A percentile compares a stretch with the other conserved stretches of the same genome.
Conservation (phyloP, 208 protist genomes). For the Kentomonas sorsogonicus region DNA sequence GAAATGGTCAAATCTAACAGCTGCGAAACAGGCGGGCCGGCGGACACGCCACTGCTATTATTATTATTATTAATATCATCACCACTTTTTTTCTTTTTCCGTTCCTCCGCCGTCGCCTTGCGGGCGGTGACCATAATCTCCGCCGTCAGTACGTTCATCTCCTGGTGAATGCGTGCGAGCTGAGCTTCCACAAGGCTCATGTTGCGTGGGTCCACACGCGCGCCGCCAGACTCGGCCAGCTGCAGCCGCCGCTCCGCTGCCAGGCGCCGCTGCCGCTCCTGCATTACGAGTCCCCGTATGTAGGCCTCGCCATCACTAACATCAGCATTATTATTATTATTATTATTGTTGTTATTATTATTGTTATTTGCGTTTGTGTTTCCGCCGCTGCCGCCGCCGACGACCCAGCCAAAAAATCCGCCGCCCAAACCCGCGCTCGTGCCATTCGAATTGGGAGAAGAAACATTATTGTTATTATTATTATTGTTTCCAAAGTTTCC, state of each 20-base stretch:
- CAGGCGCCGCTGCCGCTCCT: conserved; percentile 44
- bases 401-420: too few species aligned
- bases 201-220: conserved; percentile 40
- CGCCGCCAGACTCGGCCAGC: conserved; percentile 33
- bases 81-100: too few species aligned
- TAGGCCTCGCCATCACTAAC: conserved; percentile 17
- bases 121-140: conserved; percentile 54
- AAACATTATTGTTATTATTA: too few species aligned
- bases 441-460: too few species aligned
- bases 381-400: too few species aligned
- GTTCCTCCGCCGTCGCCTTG: conserved; percentile 25
- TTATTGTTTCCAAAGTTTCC: too few species aligned
- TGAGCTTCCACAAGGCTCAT: conserved; percentile 38
- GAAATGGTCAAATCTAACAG: conserved; percentile 57
- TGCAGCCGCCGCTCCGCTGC: conserved; percentile 50
- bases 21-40: conserved; percentile 43
- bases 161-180: conserved; percentile 45
- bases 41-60: background rate
- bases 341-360: conserved; percentile 2
- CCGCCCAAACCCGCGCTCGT: too few species aligned
- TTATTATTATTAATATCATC: too few species aligned
- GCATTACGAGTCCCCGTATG: conserved; percentile 22
- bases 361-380: too few species aligned
- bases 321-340: background rate
- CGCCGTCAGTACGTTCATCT: conserved; percentile 59